phyloP scores from a whole-genome alignment of 2,329 filamentous ascomycete species.

The Xylaria sp. region DNA sequence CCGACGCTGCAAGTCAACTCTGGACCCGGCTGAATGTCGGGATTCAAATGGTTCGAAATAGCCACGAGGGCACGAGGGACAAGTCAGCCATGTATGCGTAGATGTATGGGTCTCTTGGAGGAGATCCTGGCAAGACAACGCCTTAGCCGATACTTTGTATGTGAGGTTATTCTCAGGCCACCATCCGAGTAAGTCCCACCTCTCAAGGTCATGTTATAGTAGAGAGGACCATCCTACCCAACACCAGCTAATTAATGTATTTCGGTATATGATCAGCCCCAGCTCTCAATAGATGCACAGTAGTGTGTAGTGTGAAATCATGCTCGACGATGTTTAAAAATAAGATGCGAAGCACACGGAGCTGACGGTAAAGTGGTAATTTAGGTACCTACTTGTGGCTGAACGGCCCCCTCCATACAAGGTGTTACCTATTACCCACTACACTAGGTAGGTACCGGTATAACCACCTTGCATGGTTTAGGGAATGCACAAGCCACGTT shows the following conservation, averaged over 20 bases:
- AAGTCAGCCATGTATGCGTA: not conserved
- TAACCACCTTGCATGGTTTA: not conserved
- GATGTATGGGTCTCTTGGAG: not conserved
- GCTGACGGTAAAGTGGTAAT: not conserved
- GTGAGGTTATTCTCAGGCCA: not conserved
- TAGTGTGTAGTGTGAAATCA: not conserved
- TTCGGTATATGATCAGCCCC: no score
- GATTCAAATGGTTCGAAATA: constrained; percentile 18
- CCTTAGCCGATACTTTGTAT: constrained; percentile 7
- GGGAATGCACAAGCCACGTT: constrained; percentile 17
- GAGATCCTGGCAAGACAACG: not conserved
- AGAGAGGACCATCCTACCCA: no score
- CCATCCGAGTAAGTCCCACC: not conserved
- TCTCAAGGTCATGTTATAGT: not conserved
- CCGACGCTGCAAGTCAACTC: constrained; percentile 31
- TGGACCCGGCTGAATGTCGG: constrained; percentile 32
- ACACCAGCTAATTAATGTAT: no score
- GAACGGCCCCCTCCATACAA: not conserved
- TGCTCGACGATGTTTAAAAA: not conserved
- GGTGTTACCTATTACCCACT: not conserved
- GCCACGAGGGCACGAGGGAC: constrained; percentile 21
- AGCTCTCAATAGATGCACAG: not conserved
- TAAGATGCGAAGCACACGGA: not conserved
- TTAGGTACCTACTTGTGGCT: not conserved
- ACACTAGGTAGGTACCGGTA: not conserved